Evolutionary conservation across 1,284 basidiomycete genomes (phyloP), one percentile per base, ranked within the genome.

Genomic region (Ceratobasidium theobromae): DNA sequence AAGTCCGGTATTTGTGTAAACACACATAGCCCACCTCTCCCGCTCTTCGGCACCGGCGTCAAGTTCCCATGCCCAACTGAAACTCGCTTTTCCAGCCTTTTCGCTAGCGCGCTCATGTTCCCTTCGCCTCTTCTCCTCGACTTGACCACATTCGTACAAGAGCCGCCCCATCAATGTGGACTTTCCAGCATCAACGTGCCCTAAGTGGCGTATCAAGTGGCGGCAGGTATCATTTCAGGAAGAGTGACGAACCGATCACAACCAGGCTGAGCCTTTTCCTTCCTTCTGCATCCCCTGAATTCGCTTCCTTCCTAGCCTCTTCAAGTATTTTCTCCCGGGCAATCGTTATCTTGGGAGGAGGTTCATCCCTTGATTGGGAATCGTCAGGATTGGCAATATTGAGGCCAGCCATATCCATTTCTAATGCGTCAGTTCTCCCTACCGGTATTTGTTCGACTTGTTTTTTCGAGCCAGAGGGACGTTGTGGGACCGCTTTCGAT

Each of bases 141-240:
- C 74, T 71, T 85, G 83, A 16, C 97, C 96, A 0, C 97, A 81
- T 70, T 98, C 97, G 74, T 97, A 95, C 48, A 99, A 76, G 69
- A 99, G 75, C 58, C 95, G 82, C 0, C 96, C 96, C 94, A 98
- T 98, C 48, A 99, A 77, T 0, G 96, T 99, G 9, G 95, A 98
- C 77, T 99, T 99, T 53, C 96, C 96, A 14, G 97, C 96, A 77
- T 99, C 96, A 68, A 99, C 96, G 74, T 99, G 96, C 25, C 96
- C 95, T 94, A 72, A 14, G 9, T 25, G 6, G 18, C 16, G 21
- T 40, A 38, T n/a, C 23, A 27, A 41, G 21, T 16, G 8, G 12
- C 8, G 21, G 18, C 18, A 48, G 18, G n/a, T 14, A 18, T 40
- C 40, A 38, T 45, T 28, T 40, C 5, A 33, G 8, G 1, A 41